These are phyloP conservation scores for Wickerhamiella vanderwaltii DNA, from an alignment of 805 yeast species.

Conservation along the genomic window DNA sequence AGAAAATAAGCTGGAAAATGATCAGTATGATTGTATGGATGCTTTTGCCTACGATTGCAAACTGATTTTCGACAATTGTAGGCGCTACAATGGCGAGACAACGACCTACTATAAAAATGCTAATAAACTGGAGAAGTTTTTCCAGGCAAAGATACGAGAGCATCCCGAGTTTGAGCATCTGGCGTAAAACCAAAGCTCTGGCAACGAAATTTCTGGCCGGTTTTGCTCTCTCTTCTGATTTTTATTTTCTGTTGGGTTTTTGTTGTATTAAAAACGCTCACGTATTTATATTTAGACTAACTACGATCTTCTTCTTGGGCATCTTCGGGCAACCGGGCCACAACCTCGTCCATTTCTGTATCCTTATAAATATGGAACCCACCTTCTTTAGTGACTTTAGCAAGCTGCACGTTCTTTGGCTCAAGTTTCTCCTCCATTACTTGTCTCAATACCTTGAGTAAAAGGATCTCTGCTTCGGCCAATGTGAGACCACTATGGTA, in stretches of 20 bases:
- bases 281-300: no score
- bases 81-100: conserved; percentile 83
- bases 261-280: no score
- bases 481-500: conserved; percentile 80
- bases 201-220: no score
- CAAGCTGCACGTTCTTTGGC: conserved; percentile 87
- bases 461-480: conserved; percentile 82
- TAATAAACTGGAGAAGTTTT: conserved; percentile 79
- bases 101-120: conserved; percentile 96
- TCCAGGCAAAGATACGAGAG: conserved; percentile 71
- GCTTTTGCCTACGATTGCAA: conserved; percentile 83
- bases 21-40: conserved; percentile 80
- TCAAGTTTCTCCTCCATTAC: conserved; percentile 99
- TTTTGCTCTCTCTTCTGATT: no score
- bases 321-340: conserved; percentile 61
- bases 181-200: no score
- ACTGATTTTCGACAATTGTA: conserved; percentile 78
- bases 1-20: conserved; percentile 87
- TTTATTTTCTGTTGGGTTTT: no score
- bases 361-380: conserved; percentile 83
- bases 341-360: conserved; percentile 69
- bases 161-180: conserved; percentile 82
- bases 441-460: conserved; percentile 82
- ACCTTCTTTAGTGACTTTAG: conserved; percentile 73
- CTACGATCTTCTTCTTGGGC: no score